A percentile compares a stretch with the other conserved stretches of the same genome.
Evolutionary conservation across 306 rosid genomes (phyloP).

Genomic region (Luffa aegyptiaca): DNA sequence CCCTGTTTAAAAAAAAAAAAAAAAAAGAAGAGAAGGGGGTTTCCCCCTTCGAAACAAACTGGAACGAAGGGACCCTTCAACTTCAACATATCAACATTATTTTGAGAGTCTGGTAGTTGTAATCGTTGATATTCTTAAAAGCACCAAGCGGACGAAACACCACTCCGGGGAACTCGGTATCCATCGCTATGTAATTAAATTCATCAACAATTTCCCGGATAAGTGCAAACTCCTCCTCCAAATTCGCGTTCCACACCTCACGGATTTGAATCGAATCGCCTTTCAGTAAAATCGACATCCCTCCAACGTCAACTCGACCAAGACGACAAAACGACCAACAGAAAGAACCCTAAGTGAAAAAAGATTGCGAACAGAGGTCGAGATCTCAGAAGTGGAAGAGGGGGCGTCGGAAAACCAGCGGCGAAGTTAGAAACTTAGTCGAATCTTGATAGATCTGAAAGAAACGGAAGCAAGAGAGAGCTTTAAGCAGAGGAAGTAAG

Average conservation of each 20-base stretch:
- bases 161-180: slow-evolving; percentile 88
- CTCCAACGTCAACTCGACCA: slow-evolving; percentile 14
- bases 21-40: too few species aligned
- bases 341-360: slow-evolving; percentile 30
- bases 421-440: not conserved
- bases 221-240: slow-evolving; percentile 61
- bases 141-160: slow-evolving; percentile 75
- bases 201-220: slow-evolving; percentile 63
- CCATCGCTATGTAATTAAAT: slow-evolving; percentile 67
- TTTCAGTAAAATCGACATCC: slow-evolving; percentile 70
- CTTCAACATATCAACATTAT: slow-evolving; percentile 83
- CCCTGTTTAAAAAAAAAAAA: too few species aligned
- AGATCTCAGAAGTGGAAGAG: slow-evolving; percentile 26
- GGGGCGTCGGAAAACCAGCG: not conserved
- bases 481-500: not conserved
- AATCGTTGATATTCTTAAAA: slow-evolving; percentile 70
- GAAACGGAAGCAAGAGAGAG: not conserved
- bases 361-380: not conserved
- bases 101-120: slow-evolving; percentile 68
- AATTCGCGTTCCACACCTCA: slow-evolving; percentile 80
- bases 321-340: slow-evolving; percentile 11
- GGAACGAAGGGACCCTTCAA: too few species aligned
- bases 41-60: too few species aligned
- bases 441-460: slow-evolving; percentile 42
- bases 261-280: slow-evolving; percentile 72